phyloP scores from a whole-genome alignment of 148 eudicot genomes.

The Simmondsia chinensis region DNA sequence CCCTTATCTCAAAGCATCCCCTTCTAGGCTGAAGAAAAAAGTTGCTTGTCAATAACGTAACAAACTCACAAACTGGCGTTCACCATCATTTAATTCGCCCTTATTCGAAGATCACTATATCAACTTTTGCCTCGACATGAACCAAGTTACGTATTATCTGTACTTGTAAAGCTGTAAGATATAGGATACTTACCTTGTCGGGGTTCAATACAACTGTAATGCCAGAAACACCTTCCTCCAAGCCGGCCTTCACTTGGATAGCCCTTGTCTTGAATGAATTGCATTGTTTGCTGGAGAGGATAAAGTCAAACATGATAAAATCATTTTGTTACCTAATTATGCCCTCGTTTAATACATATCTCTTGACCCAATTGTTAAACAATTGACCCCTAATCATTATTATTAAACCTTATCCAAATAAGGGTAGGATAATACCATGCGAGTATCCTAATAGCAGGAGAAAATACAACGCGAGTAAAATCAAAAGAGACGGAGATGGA shows the following conservation, averaged over 20 bases:
- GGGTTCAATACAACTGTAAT: neutral
- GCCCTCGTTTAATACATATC: too few species aligned
- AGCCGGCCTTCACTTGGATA: neutral
- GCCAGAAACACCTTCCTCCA: neutral
- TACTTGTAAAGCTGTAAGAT: neutral
- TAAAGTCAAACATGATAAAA: too few species aligned
- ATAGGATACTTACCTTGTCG: neutral
- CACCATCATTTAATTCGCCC: neutral
- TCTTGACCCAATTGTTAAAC: too few species aligned
- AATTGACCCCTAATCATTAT: too few species aligned
- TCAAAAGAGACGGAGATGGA: too few species aligned
- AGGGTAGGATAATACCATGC: too few species aligned
- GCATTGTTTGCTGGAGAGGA: neutral
- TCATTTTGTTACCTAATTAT: too few species aligned
- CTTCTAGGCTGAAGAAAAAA: conserved; percentile 37
- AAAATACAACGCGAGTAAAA: too few species aligned
- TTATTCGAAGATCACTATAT: neutral
- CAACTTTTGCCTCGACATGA: neutral
- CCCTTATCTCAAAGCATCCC: conserved; percentile 54
- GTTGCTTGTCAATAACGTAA: neutral
- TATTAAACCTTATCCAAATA: too few species aligned
- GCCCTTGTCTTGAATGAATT: neutral
- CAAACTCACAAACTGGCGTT: neutral
- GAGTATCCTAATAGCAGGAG: too few species aligned
- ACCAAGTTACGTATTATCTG: neutral